Evolutionary conservation across 257 asterid genomes (phyloP), one percentile per base, ranked within the genome.

Genomic region (Lithospermum erythrorhizon): DNA sequence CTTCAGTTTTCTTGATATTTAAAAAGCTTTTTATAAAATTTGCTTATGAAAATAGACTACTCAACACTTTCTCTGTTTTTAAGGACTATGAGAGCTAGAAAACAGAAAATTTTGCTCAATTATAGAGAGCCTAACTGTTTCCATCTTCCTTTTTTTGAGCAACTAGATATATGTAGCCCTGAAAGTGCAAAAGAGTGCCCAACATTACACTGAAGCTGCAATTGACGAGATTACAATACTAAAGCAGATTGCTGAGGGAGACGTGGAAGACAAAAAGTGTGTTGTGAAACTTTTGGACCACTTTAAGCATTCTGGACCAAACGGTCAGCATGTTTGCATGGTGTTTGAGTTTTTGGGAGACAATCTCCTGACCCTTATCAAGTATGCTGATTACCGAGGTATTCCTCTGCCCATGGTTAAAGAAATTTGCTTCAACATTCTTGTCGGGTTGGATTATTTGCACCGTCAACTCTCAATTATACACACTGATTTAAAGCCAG

Each of bases 281-380:
- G 89, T 86, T 60, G 94, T 93, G 66, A 80, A 75, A 53, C 76
- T 93, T 63, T 66, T 84, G 52, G 99, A 93, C 71, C 94, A 89
- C 76, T 93, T 89, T 65, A 93, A 83, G 81, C 99, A 93, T 61
- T 27, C 81, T 21, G 99, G 99, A 69, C 99, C 99, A 25, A 93
- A 93, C 61, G 97, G 99, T 59, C 99, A 93, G 77, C 99, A 93
- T 73, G 67, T 79, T 58, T 93, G 99, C 82, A 93, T 93, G 99
- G 99, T 80, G 62, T 80, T 93, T 70, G 96, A 93, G 69, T 93
- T 89, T 82, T 94, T 93, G 30, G 99, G 99, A 30, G 99, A 93
- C 74, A 93, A 85, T 78, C 79, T 93, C 63, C 81, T 93, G 66
- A 83, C 80, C 57, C 78, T 93, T 53, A 80, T 84, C 73, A 89